phyloP scores from a whole-genome alignment of 805 yeast species.

The Lipomyces kockii region DNA sequence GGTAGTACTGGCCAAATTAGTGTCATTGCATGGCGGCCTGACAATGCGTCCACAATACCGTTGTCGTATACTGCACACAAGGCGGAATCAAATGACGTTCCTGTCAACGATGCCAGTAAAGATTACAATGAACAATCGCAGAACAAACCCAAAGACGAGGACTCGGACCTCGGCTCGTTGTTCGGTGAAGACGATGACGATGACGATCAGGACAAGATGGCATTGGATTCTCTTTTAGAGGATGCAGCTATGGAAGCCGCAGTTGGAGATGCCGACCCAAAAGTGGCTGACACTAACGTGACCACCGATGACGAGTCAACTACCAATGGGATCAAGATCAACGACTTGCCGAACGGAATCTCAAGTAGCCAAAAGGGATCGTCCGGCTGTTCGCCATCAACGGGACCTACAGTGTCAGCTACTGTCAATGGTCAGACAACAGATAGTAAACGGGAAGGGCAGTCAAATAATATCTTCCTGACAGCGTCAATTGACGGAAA shows the following conservation, averaged over 20 bases:
- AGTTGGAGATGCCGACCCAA: not conserved
- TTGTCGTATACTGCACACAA: not conserved
- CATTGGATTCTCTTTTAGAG: not conserved
- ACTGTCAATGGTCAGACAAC: not conserved
- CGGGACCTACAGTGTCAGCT: not conserved
- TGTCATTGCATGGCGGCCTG: conserved; percentile 61
- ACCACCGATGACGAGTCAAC: not conserved
- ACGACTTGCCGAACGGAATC: conserved; percentile 15
- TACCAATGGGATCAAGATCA: conserved; percentile 12
- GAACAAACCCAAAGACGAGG: conserved; percentile 1
- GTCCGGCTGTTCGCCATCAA: not conserved
- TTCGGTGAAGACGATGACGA: conserved; percentile 63
- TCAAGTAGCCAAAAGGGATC: not conserved
- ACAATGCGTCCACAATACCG: conserved; percentile 7
- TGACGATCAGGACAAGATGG: conserved; percentile 21
- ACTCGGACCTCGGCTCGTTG: conserved; percentile 53
- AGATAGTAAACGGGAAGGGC: conserved; percentile 10
- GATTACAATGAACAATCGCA: not conserved
- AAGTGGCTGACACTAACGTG: not conserved
- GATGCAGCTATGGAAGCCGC: not conserved
- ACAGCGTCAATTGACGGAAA: conserved; percentile 85
- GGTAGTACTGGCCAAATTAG: conserved; percentile 81
- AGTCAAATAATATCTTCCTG: conserved; percentile 60
- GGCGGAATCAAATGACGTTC: not conserved
- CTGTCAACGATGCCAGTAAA: not conserved